Evolutionary conservation across 805 yeast genomes (phyloP).

Genomic region (Priceomyces castillae): DNA sequence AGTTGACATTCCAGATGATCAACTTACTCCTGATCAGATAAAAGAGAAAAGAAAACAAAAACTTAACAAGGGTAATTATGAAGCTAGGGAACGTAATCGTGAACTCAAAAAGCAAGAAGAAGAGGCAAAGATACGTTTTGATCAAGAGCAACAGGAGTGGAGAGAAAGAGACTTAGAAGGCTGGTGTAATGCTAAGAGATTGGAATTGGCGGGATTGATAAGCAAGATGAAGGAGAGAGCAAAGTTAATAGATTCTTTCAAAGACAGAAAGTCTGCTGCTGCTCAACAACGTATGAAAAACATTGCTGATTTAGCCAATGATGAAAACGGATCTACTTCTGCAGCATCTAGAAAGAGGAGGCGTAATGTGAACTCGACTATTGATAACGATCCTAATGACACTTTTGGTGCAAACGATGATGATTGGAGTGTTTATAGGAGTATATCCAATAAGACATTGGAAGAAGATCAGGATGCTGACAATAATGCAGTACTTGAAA

Average conservation of each 20-base stretch:
- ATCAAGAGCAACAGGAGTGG: slow-evolving; percentile 70
- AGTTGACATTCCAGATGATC: slow-evolving; percentile 80
- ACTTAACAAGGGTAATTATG: slow-evolving; percentile 79
- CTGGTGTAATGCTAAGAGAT: slow-evolving; percentile 76
- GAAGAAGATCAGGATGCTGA: slow-evolving; percentile 81
- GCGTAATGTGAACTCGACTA: slow-evolving; percentile 54
- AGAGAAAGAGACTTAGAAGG: slow-evolving; percentile 67
- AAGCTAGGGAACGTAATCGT: slow-evolving; percentile 80
- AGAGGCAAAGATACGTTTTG: slow-evolving; percentile 57
- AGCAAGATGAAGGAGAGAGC: slow-evolving; percentile 62
- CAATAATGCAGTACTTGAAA: slow-evolving; percentile 50
- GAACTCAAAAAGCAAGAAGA: slow-evolving; percentile 72
- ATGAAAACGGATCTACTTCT: slow-evolving; percentile 49
- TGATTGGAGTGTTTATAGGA: slow-evolving; percentile 91
- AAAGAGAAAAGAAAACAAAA: slow-evolving; percentile 85
- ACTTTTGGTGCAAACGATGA: slow-evolving; percentile 94
- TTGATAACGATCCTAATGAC: slow-evolving; percentile 89
- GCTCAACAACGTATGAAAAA: slow-evolving; percentile 91
- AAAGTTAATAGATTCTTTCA: slow-evolving; percentile 71
- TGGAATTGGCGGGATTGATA: slow-evolving; percentile 57
- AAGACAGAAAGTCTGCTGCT: slow-evolving; percentile 85
- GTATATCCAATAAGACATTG: slow-evolving; percentile 70
- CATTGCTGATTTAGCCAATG: slow-evolving; percentile 82
- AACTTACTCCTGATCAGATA: slow-evolving; percentile 72
- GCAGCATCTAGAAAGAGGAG: slow-evolving; percentile 47